Base-by-base conservation (phyloP, 2,329 filamentous ascomycete species). In the Knufia fluminis region DNA sequence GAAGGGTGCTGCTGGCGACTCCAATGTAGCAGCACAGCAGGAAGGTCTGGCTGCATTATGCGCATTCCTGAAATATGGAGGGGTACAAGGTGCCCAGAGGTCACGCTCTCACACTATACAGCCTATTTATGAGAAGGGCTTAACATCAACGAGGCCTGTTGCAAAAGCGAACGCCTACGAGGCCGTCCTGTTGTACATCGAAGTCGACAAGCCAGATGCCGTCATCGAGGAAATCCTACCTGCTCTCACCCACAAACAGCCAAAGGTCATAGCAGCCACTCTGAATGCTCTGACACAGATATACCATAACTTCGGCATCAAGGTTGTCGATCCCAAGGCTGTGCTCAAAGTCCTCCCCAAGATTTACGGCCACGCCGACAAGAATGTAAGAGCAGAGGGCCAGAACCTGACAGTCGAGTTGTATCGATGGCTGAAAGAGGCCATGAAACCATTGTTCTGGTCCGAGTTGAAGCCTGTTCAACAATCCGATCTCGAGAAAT, bases 391-490 rank as follows among this genome's bases (percentile, higher is more conserved):
- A 67, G 89, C 90, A 2, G 92, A 96, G 66, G 89, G 90, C 23
- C 92, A 92, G 41, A 89, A 85, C 59, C 73, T 98, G 50, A 85
- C 91, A 0, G 87, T 96, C 42, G 94, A 98, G 64, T 79, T 98
- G 51, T 98, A 98, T 68, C 77, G 92, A 67, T 98, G 94, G 92
- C 75, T 98, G 28, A 85, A 91, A 58, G 92, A 98, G 56, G 91
- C 91, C 9, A 96, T 98, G 82, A 98, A 98, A 66, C 88, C 91
- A 32, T 84, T 97, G 68, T 97, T 98, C 66, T 98, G 92, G 90
- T 81, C 78, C 39, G 92, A 98, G 52, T 69, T 98, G 53, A 98
- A 98, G 66, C 85, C 91, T 0, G 91, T 94, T 0, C 92, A 98
- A 64, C 92, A 98, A 66, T 81, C 83, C 54, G 94, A 98, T 62